These are phyloP conservation scores for Blastobotrys serpentis DNA, from an alignment of 1,139 yeast genomes.

Conservation along the genomic window DNA sequence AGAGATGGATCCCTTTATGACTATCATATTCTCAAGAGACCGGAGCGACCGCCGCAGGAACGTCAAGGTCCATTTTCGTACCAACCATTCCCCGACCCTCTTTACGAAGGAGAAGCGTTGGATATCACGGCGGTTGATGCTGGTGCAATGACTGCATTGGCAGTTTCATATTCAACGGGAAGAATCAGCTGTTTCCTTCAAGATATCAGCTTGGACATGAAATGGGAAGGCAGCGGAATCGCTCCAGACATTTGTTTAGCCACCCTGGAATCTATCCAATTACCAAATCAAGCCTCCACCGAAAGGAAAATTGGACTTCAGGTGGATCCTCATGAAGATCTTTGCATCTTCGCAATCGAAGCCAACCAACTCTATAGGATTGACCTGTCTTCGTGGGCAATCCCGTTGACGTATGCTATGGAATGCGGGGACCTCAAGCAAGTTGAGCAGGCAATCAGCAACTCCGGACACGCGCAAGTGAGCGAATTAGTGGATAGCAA, in stretches of 20 bases:
- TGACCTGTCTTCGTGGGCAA: constrained; percentile 30
- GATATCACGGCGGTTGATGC: constrained; percentile 38
- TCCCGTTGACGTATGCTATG: constrained; percentile 29
- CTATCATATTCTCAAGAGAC: constrained; percentile 27
- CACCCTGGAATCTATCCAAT: constrained; percentile 17
- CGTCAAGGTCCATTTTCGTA: constrained; percentile 55
- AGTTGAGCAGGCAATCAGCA: constrained; percentile 10
- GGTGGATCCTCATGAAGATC: constrained; percentile 10
- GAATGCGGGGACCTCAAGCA: constrained; percentile 21
- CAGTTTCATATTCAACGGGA: constrained; percentile 29
- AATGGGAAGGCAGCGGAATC: constrained; percentile 25
- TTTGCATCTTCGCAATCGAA: constrained; percentile 16
- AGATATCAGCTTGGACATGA: constrained; percentile 28
- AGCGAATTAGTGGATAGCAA: constrained; percentile 8
- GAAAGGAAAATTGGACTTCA: constrained; percentile 10
- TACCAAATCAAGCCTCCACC: not conserved
- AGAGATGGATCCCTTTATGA: constrained; percentile 25
- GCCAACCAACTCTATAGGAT: constrained; percentile 17
- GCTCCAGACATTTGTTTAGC: constrained; percentile 13
- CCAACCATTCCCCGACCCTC: constrained; percentile 50
- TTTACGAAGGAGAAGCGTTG: constrained; percentile 46
- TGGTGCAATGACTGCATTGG: constrained; percentile 30
- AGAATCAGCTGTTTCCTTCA: constrained; percentile 31
- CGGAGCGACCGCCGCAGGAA: constrained; percentile 18
- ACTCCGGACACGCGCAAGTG: constrained; percentile 4